Conservation (phyloP, 441 rosid genomes). For the Theobroma grandiflorum region DNA sequence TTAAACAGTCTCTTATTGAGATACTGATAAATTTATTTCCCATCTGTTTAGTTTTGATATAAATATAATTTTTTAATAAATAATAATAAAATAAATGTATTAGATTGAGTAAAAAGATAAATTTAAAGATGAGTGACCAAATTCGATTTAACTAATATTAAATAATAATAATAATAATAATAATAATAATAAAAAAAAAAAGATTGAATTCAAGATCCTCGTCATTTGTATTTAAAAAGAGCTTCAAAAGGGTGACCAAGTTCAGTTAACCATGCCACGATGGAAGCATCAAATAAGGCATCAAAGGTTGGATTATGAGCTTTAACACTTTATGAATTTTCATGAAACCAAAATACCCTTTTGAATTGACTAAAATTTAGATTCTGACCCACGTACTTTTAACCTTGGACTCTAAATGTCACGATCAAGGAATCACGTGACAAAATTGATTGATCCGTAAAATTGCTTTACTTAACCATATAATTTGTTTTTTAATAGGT, state of each 20-base stretch:
- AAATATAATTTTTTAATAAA: too few species aligned
- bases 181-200: too few species aligned
- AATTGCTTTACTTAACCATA: not conserved
- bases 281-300: not conserved
- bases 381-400: not conserved
- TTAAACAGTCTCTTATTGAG: too few species aligned
- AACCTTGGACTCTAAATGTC: not conserved
- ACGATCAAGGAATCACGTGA: conserved; percentile 28
- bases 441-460: not conserved
- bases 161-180: too few species aligned
- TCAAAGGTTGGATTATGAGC: not conserved
- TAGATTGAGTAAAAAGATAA: too few species aligned
- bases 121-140: too few species aligned
- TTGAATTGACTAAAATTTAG: conserved; percentile 32
- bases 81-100: too few species aligned
- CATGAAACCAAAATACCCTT: not conserved
- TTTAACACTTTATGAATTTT: not conserved
- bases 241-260: conserved; percentile 21
- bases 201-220: not conserved
- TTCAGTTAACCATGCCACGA: conserved; percentile 34
- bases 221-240: not conserved
- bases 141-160: not conserved
- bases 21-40: too few species aligned
- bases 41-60: too few species aligned
- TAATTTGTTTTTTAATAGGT: not conserved